Conservation (phyloP, 108 stramenopile genomes). For the Stephanodiscus minutulus region DNA sequence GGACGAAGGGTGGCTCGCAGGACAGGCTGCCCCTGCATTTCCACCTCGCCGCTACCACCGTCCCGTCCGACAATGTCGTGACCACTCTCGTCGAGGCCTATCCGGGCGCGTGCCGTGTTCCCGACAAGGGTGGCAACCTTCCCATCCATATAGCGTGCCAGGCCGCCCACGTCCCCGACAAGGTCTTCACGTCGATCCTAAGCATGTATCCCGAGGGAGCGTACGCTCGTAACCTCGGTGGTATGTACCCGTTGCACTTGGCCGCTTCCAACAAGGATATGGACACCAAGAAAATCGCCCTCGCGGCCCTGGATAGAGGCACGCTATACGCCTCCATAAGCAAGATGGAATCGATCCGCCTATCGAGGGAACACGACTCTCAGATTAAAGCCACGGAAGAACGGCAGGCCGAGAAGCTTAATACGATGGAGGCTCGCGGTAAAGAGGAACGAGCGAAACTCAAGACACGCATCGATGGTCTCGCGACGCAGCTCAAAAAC, state of each 20-base stretch:
- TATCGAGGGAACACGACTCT: slow-evolving; percentile 20
- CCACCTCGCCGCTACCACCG: neutral
- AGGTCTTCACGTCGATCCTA: slow-evolving; percentile 20
- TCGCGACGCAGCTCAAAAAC: slow-evolving; percentile 10
- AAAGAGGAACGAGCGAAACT: slow-evolving; percentile 29
- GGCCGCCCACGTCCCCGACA: slow-evolving; percentile 4
- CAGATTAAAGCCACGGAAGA: slow-evolving; percentile 21
- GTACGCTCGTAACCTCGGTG: slow-evolving; percentile 21
- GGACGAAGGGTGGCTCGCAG: neutral
- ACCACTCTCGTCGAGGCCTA: slow-evolving; percentile 22
- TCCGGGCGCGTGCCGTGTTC: slow-evolving; percentile 15
- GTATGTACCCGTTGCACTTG: slow-evolving; percentile 21
- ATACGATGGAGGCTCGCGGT: slow-evolving; percentile 20
- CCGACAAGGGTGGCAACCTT: slow-evolving; percentile 18
- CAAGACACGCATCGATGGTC: slow-evolving; percentile 12
- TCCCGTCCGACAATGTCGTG: slow-evolving; percentile 8
- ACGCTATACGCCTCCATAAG: slow-evolving; percentile 39
- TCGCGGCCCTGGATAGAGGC: slow-evolving; percentile 37
- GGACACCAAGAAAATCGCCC: slow-evolving; percentile 24
- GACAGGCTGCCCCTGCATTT: slow-evolving; percentile 24
- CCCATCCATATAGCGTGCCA: slow-evolving; percentile 32
- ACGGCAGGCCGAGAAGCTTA: slow-evolving; percentile 17
- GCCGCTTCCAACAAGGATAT: slow-evolving; percentile 14
- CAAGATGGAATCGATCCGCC: slow-evolving; percentile 30
- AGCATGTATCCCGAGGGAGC: slow-evolving; percentile 41